These are phyloP conservation scores for Xylaria multiplex DNA, from an alignment of 2,329 filamentous ascomycete genomes.

Conservation along the genomic window DNA sequence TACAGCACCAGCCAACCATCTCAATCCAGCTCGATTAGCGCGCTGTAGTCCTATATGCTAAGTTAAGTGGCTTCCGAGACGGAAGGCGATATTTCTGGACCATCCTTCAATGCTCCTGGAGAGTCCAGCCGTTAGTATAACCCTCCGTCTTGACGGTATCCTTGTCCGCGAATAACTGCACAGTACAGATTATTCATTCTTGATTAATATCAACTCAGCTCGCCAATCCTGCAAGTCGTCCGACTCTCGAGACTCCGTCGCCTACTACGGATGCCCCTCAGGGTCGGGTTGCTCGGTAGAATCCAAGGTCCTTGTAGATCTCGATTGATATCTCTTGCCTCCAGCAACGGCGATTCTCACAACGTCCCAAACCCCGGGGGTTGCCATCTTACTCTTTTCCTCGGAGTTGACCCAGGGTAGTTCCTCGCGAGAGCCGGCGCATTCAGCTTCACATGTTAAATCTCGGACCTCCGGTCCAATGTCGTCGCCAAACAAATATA, in stretches of 20 bases:
- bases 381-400: constrained; percentile 3
- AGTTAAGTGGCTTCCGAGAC: too few relatives aligned
- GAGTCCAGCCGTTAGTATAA: background rate
- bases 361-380: background rate
- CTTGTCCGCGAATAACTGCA: constrained; percentile 7
- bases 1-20: background rate
- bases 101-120: background rate
- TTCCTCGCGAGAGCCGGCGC: constrained; percentile 16
- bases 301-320: background rate
- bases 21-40: background rate
- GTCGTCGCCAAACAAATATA: constrained; percentile 34
- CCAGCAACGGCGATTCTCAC: constrained; percentile 1
- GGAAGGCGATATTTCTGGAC: constrained; percentile 3
- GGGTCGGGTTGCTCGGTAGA: background rate
- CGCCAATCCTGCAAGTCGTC: background rate
- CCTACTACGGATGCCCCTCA: constrained; percentile 16
- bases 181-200: background rate
- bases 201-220: constrained; percentile 18
- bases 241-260: constrained; percentile 7
- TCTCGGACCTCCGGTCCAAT: constrained; percentile 43
- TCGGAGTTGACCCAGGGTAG: constrained; percentile 7
- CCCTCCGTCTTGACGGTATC: constrained; percentile 2
- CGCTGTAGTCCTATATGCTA: background rate
- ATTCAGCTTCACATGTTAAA: constrained; percentile 32
- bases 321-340: constrained; percentile 9